Evolutionary conservation across 768 basidiomycete genomes (phyloP).

Genomic region (Fomitopsis serialis): DNA sequence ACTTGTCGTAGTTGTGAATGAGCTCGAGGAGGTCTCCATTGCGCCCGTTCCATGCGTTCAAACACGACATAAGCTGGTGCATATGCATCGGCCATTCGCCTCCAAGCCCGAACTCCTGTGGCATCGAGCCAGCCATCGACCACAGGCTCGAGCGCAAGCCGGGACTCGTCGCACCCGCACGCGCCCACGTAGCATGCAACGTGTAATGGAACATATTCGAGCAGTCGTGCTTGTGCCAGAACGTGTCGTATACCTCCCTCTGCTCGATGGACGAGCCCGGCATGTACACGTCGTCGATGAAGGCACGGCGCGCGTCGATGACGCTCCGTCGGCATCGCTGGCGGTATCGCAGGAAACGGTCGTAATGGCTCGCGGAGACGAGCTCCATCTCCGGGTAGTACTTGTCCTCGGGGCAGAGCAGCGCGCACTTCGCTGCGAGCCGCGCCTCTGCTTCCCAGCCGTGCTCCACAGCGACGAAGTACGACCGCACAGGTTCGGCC

Average conservation of each 20-base stretch:
- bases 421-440: slow-evolving; percentile 6
- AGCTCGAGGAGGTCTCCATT: background rate
- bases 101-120: background rate
- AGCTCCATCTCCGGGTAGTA: slow-evolving; percentile 12
- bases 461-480: slow-evolving; percentile 12
- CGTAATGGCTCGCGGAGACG: slow-evolving; percentile 11
- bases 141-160: background rate
- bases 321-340: background rate
- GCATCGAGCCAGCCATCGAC: background rate
- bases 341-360: background rate
- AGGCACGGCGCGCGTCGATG: background rate
- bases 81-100: background rate
- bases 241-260: background rate
- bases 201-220: background rate
- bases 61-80: background rate
- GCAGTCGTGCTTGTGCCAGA: background rate
- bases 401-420: background rate
- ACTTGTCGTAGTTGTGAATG: background rate
- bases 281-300: background rate
- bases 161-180: background rate
- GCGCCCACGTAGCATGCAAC: background rate
- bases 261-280: background rate
- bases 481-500: slow-evolving; percentile 9
- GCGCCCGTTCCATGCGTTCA: background rate
- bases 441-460: slow-evolving; percentile 13